Percentiles rank a stretch among this genome's conserved stretches.
These are phyloP conservation scores for Mucor mucedo DNA, from an alignment of 371 early-diverging fungal genomes.

Conservation along the genomic window DNA sequence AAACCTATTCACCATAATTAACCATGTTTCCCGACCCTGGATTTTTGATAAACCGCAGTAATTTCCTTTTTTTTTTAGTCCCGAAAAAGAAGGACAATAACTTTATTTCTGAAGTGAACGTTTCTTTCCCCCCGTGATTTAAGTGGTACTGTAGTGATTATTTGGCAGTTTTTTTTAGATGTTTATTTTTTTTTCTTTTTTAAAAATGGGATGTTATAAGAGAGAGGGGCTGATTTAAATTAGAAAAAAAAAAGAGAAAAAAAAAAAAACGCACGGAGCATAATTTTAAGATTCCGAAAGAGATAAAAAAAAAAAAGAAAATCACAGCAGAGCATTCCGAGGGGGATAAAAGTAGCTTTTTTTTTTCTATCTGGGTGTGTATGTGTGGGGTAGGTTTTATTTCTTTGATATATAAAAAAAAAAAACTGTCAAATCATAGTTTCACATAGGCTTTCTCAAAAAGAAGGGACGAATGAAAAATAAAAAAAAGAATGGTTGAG, in stretches of 20 bases:
- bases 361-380: too few species aligned
- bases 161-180: constrained; percentile 7
- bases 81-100: too few species aligned
- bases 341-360: neutral
- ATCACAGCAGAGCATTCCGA: neutral
- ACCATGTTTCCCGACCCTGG: too few species aligned
- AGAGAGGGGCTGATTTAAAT: neutral
- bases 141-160: constrained; percentile 7
- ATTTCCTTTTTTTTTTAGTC: too few species aligned
- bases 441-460: too few species aligned
- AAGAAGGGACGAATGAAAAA: too few species aligned
- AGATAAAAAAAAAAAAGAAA: neutral
- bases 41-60: neutral
- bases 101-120: neutral
- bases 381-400: too few species aligned
- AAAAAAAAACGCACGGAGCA: constrained; percentile 22
- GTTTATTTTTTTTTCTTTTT: too few species aligned
- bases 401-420: too few species aligned
- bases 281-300: constrained; percentile 20
- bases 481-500: too few species aligned
- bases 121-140: constrained; percentile 1
- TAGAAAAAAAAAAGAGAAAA: neutral
- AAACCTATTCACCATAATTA: too few species aligned
- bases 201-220: neutral
- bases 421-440: too few species aligned